Evolutionary conservation across 2,329 filamentous ascomycete genomes (phyloP), one percentile per base, ranked within the genome.

Genomic region (Epichloe sibirici): DNA sequence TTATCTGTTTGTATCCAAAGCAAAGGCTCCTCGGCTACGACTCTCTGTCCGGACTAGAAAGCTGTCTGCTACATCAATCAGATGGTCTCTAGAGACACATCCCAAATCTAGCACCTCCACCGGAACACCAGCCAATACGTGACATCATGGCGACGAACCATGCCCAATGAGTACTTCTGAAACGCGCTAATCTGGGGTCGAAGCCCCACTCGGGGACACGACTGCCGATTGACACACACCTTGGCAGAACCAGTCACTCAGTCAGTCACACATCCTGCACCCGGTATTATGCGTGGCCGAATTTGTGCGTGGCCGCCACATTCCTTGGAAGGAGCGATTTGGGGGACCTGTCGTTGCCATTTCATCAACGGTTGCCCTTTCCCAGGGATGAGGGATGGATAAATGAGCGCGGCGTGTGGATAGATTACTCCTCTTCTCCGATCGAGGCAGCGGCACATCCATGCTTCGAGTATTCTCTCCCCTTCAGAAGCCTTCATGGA

Each of bases 121-220:
- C 15, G 39, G 11, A 13, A 4, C 37, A 38, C 49, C 44, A 49
- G 39, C 5, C 49, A 17, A 23, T 37, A 56, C 12, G 45, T 31
- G 40, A 21, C 38, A 50, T 39, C 34, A 39, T 21, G 45, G 34
- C 39, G 43, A 35, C 31, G 46, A 46, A 37, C 51, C 49, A 57
- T 46, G 46, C 57, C 53, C 13, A n/a, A 55, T 52, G 48, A 37
- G 51, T 51, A 40, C 45, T 45, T 35, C 44, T 59, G 58, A 59
- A 59, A 59, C 58, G 51, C 57, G 54, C 58, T 57, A 59, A 54
- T 44, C 52, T 48, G 23, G 50, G 53, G 9, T 44, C 7, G 2
- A 8, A 21, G 53, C 46, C 50, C 57, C 55, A 45, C 49, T 46
- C 51, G 47, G 21, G 15, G 37, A 31, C 43, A 48, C 47, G 51